These are phyloP conservation scores for Vaccinium vitisidaea DNA, from an alignment of 148 eudicot genomes.

Conservation along the genomic window DNA sequence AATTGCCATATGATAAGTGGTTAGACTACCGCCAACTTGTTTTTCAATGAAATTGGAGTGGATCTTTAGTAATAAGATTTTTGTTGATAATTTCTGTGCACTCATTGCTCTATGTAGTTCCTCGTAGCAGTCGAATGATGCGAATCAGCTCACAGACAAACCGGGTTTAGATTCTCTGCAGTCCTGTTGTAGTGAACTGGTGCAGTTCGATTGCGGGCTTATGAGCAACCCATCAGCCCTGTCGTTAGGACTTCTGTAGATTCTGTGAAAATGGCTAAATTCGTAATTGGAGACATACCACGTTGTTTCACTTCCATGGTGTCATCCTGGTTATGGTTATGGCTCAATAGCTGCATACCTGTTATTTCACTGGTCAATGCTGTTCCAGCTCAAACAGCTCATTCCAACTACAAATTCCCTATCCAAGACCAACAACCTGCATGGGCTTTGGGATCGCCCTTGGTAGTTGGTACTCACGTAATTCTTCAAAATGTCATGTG, in stretches of 20 bases:
- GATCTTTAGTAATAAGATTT: too few relatives aligned
- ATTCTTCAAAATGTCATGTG: too few relatives aligned
- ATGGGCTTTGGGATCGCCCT: too few relatives aligned
- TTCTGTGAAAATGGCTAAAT: not conserved
- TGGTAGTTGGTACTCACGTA: too few relatives aligned
- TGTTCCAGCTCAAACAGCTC: too few relatives aligned
- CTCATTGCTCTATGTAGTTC: not conserved
- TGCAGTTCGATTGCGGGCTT: not conserved
- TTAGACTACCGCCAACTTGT: not conserved
- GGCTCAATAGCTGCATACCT: too few relatives aligned
- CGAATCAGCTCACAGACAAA: not conserved
- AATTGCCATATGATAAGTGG: not conserved
- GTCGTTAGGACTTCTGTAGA: not conserved
- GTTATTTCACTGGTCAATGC: too few relatives aligned
- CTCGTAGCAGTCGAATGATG: not conserved
- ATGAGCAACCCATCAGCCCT: not conserved
- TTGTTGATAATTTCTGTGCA: not conserved
- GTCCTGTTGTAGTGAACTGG: not conserved
- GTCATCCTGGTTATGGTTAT: not conserved
- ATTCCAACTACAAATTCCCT: too few relatives aligned
- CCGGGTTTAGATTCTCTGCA: not conserved
- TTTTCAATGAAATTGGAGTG: not conserved
- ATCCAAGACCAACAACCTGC: too few relatives aligned
- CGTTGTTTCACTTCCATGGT: not conserved
- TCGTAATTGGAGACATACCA: not conserved